phyloP scores from a whole-genome alignment of 2,329 filamentous ascomycete genomes.

The Colletotrichum coccodes region DNA sequence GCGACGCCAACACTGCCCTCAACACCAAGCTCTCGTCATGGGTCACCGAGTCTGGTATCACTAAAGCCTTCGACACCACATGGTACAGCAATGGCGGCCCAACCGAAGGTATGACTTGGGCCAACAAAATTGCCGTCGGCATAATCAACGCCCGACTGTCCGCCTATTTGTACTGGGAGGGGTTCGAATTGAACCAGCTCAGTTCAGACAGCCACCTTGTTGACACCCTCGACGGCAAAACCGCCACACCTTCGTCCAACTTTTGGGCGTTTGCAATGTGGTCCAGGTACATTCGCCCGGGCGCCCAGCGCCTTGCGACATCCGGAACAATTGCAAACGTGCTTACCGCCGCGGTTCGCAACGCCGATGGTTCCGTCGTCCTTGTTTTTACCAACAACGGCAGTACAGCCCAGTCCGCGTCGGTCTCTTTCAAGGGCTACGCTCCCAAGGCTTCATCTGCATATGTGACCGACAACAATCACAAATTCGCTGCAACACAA shows the following conservation, averaged over 20 bases:
- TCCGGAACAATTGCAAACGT: constrained; percentile 40
- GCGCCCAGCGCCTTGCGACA: constrained; percentile 44
- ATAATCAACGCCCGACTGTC: constrained; percentile 58
- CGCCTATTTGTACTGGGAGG: constrained; percentile 67
- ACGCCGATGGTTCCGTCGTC: constrained; percentile 48
- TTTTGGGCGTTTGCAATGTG: constrained; percentile 55
- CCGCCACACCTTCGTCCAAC: constrained; percentile 44
- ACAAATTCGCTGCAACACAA: constrained; percentile 36
- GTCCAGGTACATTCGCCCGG: constrained; percentile 49
- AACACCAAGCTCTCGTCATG: constrained; percentile 55
- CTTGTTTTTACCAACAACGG: constrained; percentile 47
- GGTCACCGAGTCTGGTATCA: constrained; percentile 63
- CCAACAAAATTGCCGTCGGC: constrained; percentile 61
- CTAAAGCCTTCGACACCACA: constrained; percentile 52
- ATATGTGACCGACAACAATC: constrained; percentile 49
- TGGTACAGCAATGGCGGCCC: constrained; percentile 59
- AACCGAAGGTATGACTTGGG: constrained; percentile 66
- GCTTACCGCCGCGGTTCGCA: constrained; percentile 47
- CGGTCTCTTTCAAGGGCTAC: constrained; percentile 42
- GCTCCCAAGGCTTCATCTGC: constrained; percentile 40
- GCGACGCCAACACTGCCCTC: constrained; percentile 50
- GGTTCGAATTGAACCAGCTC: constrained; percentile 45
- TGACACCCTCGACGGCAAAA: constrained; percentile 38
- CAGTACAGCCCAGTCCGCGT: constrained; percentile 39
- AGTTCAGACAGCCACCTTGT: constrained; percentile 41